Evolutionary conservation across 495 filamentous ascomycete species (phyloP), one percentile per base, ranked within the genome.

Genomic region (Echria macrotheca): DNA sequence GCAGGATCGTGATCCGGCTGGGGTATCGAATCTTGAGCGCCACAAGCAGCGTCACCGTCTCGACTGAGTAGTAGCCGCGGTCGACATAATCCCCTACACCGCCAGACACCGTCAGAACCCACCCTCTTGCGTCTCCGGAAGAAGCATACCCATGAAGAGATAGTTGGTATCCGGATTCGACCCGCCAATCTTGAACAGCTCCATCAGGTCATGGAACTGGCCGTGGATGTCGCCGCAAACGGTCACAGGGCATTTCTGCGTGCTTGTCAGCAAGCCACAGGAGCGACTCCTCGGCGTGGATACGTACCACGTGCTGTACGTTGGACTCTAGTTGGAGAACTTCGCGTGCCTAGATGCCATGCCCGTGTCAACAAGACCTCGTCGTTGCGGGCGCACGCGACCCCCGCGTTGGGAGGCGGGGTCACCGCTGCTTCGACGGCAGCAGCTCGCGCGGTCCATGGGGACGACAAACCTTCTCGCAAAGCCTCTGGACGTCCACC

Each of bases 261-360:
- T 12, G 32, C 23, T 21, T 6, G 17, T 48, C 35, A 32, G 49
- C 59, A 51, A 54, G 52, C 24, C 26, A 43, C 32, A 25, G 17
- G 18, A 15, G 10, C 22, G 10, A 14, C 25, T 18, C 26, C 12
- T 12, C 24, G 43, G 31, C 26, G 25, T 38, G 46, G 21, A 46
- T 59, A 78, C 90, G 69, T 86, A 96, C 91, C 67, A 98, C 93
- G 62, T 94, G 93, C 73, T 98, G 93, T 52, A 98, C 93, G 62
- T 98, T 98, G 38, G 89, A 95, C 71, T 98, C 93, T 18, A 95
- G 89, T 69, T 95, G 89, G 53, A 98, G 78, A 40, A 98, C 91
- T 65, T 97, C 94, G 71, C 91, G 78, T 53, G 94, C 93, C 91
- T 96, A 57, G 31, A 59, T 49, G 22, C 12, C 47, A 6, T 45